A percentile compares a stretch with the other conserved stretches of the same genome.
phyloP scores from a whole-genome alignment of 768 basidiomycete genomes.

The Leccinellum rugosiceps region DNA sequence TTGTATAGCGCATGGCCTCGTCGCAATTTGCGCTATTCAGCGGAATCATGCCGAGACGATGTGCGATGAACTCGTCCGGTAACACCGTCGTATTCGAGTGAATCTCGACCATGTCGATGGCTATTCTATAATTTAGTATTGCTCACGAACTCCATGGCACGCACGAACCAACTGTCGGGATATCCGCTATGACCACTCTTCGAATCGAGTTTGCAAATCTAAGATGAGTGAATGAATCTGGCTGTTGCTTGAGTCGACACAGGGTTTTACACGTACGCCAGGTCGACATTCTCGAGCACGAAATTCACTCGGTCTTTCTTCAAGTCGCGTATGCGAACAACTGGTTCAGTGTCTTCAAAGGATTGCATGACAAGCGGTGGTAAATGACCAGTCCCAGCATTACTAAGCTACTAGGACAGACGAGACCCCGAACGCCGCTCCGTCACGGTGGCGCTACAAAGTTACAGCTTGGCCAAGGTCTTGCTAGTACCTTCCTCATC shows the following conservation, averaged over 20 bases:
- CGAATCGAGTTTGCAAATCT: constrained; percentile 95
- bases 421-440: constrained; percentile 24
- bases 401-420: not conserved
- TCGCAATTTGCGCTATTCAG: constrained; percentile 85
- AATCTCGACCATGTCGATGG: constrained; percentile 96
- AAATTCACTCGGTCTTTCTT: constrained; percentile 87
- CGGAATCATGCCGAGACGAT: constrained; percentile 93
- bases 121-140: constrained; percentile 39
- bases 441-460: too few relatives aligned
- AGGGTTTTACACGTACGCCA: constrained; percentile 61
- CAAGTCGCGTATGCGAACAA: constrained; percentile 79
- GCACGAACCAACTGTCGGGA: constrained; percentile 87
- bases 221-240: constrained; percentile 11
- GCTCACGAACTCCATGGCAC: not conserved
- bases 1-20: constrained; percentile 77
- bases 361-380: constrained; percentile 29
- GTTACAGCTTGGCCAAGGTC: constrained; percentile 41
- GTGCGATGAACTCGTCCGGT: constrained; percentile 96
- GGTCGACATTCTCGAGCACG: constrained; percentile 92
- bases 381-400: not conserved
- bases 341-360: constrained; percentile 50
- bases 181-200: constrained; percentile 93
- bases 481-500: constrained; percentile 41
- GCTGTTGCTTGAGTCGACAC: not conserved
- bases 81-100: constrained; percentile 88